These are phyloP conservation scores for Colletotrichum orchidophilum DNA, from an alignment of 2,329 filamentous ascomycete genomes.

Conservation along the genomic window DNA sequence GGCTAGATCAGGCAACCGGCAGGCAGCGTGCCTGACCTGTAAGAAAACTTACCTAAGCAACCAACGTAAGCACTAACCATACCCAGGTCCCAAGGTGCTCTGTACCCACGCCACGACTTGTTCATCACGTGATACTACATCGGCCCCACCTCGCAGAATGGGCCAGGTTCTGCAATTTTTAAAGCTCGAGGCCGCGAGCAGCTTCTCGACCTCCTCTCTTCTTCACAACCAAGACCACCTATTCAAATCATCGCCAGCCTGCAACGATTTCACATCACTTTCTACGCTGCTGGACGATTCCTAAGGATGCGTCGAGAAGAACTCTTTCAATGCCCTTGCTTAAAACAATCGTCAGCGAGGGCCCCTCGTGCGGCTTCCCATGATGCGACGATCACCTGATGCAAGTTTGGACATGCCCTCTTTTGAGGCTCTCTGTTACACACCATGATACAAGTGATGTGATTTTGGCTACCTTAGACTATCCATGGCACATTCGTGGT, in stretches of 20 bases:
- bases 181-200: slow-evolving; percentile 13
- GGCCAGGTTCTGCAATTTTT: slow-evolving; percentile 35
- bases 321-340: slow-evolving; percentile 62
- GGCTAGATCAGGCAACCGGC: slow-evolving; percentile 22
- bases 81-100: background rate
- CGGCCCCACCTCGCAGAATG: background rate
- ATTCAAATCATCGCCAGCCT: slow-evolving; percentile 52
- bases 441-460: background rate
- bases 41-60: background rate
- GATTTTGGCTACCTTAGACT: too few relatives aligned
- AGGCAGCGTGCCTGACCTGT: background rate
- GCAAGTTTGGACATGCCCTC: slow-evolving; percentile 64
- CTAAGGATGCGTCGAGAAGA: slow-evolving; percentile 67
- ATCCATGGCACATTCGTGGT: too few relatives aligned
- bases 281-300: slow-evolving; percentile 57
- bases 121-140: background rate
- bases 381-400: slow-evolving; percentile 76
- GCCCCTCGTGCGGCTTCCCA: slow-evolving; percentile 70
- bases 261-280: slow-evolving; percentile 38
- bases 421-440: slow-evolving; percentile 6
- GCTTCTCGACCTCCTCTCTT: slow-evolving; percentile 37
- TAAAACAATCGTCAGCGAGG: slow-evolving; percentile 76
- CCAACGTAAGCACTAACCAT: background rate
- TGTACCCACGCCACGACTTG: background rate
- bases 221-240: slow-evolving; percentile 54